Conservation (phyloP, 2,329 filamentous ascomycete species). For the Ophiostoma angusticollis region DNA sequence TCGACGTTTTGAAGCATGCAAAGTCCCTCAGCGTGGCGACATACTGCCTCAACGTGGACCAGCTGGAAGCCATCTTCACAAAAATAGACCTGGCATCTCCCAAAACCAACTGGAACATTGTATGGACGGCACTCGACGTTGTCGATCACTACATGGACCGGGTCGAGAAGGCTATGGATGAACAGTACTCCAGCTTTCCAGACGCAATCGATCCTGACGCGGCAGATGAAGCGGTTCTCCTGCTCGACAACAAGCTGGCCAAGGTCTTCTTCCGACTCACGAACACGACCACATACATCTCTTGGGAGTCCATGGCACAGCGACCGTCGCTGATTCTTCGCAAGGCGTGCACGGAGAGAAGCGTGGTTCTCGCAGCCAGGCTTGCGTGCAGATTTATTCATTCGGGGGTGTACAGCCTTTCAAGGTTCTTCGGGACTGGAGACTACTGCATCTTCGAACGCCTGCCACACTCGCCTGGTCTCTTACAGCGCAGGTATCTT, state of each 20-base stretch:
- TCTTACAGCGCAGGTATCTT: constrained; percentile 31
- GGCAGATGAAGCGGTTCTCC: constrained; percentile 35
- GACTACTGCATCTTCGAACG: constrained; percentile 39
- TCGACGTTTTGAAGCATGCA: constrained; percentile 37
- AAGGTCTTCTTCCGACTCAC: constrained; percentile 33
- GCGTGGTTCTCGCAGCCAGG: constrained; percentile 32
- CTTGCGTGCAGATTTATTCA: constrained; percentile 33
- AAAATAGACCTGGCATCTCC: constrained; percentile 30
- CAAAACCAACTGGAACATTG: constrained; percentile 35
- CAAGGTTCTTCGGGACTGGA: constrained; percentile 32
- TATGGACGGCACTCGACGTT: constrained; percentile 32
- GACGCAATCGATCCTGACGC: constrained; percentile 20
- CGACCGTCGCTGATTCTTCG: background rate
- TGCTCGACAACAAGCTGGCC: constrained; percentile 37
- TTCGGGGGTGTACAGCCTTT: constrained; percentile 30
- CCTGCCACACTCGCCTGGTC: constrained; percentile 25
- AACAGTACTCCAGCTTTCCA: constrained; percentile 26
- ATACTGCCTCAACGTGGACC: constrained; percentile 36
- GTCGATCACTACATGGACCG: constrained; percentile 33
- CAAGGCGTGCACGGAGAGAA: constrained; percentile 29
- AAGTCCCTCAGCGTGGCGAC: constrained; percentile 33
- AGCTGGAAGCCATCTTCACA: constrained; percentile 38
- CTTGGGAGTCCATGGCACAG: constrained; percentile 3
- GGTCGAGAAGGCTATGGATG: constrained; percentile 28
- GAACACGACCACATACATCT: constrained; percentile 5